Conservation (phyloP, 2,329 filamentous ascomycete species). For the Drechslerella dactyloides region DNA sequence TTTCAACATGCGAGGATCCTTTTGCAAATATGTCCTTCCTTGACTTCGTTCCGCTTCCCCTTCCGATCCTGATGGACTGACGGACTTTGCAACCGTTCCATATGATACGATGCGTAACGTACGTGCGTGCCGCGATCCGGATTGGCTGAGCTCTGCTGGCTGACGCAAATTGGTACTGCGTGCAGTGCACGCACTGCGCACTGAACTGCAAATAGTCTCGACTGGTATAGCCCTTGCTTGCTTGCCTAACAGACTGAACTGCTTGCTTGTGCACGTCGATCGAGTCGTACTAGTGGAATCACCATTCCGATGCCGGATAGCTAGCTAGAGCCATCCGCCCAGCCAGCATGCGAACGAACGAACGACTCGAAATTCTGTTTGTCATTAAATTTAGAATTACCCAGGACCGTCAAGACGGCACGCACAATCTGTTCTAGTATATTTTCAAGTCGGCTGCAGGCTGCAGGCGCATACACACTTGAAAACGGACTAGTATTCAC, state of each 20-base stretch:
- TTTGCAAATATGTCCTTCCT: conserved; percentile 16
- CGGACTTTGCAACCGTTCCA: too few species aligned
- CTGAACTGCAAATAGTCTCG: not conserved
- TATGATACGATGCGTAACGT: not conserved
- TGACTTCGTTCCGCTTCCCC: not conserved
- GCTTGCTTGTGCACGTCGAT: too few species aligned
- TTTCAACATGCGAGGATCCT: conserved; percentile 47
- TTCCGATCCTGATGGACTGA: not conserved
- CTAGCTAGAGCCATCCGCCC: too few species aligned
- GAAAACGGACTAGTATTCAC: not conserved
- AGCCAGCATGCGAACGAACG: too few species aligned
- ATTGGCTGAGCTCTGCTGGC: not conserved
- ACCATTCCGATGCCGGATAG: not conserved
- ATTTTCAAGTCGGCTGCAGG: not conserved
- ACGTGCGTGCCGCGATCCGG: not conserved
- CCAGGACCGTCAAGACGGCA: not conserved
- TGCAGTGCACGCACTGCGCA: not conserved
- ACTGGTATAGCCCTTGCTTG: too few species aligned
- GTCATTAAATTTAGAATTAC: conserved; percentile 5
- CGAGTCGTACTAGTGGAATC: too few species aligned
- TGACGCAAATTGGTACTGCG: not conserved
- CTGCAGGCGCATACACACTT: too few species aligned
- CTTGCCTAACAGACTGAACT: too few species aligned
- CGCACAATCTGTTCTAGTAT: not conserved
- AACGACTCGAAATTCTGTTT: too few species aligned